Evolutionary conservation across 2,329 filamentous ascomycete genomes (phyloP).

Genomic region (Cladosporium austrohemisphaericum): DNA sequence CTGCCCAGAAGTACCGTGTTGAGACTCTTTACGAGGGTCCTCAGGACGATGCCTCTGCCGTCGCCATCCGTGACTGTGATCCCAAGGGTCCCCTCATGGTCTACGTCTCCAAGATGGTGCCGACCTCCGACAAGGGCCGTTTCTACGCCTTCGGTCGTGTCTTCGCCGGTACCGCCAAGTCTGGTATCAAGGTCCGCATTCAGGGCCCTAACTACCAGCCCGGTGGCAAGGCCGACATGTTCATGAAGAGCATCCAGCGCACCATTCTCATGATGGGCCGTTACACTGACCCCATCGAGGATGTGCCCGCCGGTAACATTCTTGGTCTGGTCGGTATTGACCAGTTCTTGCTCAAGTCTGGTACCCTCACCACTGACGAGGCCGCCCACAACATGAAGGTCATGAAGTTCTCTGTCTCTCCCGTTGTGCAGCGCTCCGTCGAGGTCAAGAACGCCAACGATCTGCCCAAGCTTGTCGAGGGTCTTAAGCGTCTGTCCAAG

Average conservation of each 20-base stretch:
- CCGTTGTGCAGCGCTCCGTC: conserved; percentile 96
- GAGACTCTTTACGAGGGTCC: conserved; percentile 99
- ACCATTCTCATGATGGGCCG: conserved; percentile 99
- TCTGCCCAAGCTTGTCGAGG: conserved; percentile 98
- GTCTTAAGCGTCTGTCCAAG: conserved; percentile 99
- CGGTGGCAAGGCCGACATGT: conserved; percentile 97
- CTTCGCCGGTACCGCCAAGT: conserved; percentile 96
- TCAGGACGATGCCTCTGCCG: conserved; percentile 82
- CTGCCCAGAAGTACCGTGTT: conserved; percentile 94
- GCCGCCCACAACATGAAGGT: conserved; percentile 99
- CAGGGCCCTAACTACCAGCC: conserved; percentile 98
- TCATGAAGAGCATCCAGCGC: conserved; percentile 99
- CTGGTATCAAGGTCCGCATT: conserved; percentile 99
- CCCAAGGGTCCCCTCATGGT: conserved; percentile 98
- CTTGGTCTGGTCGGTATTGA: conserved; percentile 98
- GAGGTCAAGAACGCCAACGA: conserved; percentile 99
- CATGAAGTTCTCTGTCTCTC: conserved; percentile 99
- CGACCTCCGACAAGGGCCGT: conserved; percentile 98
- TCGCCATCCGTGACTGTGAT: conserved; percentile 98
- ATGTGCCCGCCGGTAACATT: conserved; percentile 99
- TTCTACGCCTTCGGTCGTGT: conserved; percentile 99
- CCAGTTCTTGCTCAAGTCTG: conserved; percentile 99
- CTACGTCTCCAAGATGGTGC: conserved; percentile 99
- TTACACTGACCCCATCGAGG: conserved; percentile 97
- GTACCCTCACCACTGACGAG: conserved; percentile 95